A percentile compares a stretch with the other conserved stretches of the same genome.
These are phyloP conservation scores for Trebouxia sp. DNA, from an alignment of 139 green algal genomes.

Conservation along the genomic window DNA sequence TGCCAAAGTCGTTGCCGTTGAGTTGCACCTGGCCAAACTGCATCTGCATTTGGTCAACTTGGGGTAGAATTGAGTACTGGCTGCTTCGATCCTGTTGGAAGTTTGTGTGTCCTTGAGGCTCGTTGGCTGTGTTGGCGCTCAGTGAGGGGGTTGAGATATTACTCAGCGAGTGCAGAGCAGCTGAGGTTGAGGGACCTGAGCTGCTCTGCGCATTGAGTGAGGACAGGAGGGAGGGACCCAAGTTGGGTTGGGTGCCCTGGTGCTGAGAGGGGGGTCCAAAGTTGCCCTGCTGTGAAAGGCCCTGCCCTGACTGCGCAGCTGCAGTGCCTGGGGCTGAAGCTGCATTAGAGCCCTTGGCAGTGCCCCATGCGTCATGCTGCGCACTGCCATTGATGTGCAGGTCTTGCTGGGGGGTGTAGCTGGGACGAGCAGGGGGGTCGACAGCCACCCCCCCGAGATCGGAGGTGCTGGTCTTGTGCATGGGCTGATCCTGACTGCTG, in stretches of 20 bases:
- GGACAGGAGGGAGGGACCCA: slow-evolving; percentile 6
- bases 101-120: background rate
- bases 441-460: background rate
- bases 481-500: background rate
- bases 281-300: slow-evolving; percentile 17
- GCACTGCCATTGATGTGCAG: slow-evolving; percentile 13
- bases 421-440: background rate
- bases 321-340: background rate
- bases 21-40: slow-evolving; percentile 52
- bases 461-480: slow-evolving; percentile 13
- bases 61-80: slow-evolving; percentile 6
- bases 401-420: slow-evolving; percentile 14
- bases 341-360: background rate
- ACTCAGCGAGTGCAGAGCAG: background rate
- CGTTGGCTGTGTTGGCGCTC: slow-evolving; percentile 17
- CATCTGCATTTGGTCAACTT: slow-evolving; percentile 43
- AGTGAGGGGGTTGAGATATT: slow-evolving; percentile 6
- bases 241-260: background rate
- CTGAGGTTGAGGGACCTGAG: slow-evolving; percentile 12
- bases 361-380: slow-evolving; percentile 12
- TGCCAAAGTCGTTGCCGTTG: slow-evolving; percentile 34
- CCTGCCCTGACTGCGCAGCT: slow-evolving; percentile 1
- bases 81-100: slow-evolving; percentile 7
- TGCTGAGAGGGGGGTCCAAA: background rate
- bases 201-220: background rate